phyloP scores from a whole-genome alignment of 208 protist genomes.

The Acanthamoeba lenticulata region DNA sequence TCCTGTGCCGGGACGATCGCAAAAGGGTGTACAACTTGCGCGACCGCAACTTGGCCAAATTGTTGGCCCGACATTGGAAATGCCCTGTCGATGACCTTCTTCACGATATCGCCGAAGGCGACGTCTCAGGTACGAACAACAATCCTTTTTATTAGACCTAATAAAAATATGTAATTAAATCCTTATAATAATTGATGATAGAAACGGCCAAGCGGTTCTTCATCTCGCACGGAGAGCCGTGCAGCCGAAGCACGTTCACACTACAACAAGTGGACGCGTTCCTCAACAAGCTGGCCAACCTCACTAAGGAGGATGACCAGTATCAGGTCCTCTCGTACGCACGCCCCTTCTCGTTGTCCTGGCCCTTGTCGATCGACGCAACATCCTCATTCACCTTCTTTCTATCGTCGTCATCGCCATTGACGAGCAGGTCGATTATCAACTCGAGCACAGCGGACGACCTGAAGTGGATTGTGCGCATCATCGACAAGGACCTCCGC shows the following conservation, averaged over 20 bases:
- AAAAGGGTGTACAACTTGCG: slow-evolving; percentile 87
- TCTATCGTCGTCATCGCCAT: neutral
- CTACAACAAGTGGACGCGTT: slow-evolving; percentile 78
- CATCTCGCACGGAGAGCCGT: slow-evolving; percentile 56
- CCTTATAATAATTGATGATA: neutral
- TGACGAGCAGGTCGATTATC: neutral
- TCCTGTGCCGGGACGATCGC: slow-evolving; percentile 86
- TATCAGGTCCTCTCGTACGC: slow-evolving; percentile 14
- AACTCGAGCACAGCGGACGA: slow-evolving; percentile 52
- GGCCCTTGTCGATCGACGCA: neutral
- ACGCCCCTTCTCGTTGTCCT: neutral
- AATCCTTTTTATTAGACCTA: slow-evolving; percentile 72
- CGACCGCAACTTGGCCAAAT: slow-evolving; percentile 88
- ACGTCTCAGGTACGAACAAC: slow-evolving; percentile 88
- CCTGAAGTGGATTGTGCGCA: slow-evolving; percentile 61
- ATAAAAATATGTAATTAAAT: neutral
- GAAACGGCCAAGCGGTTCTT: slow-evolving; percentile 72
- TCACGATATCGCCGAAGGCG: slow-evolving; percentile 85
- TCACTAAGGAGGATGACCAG: slow-evolving; percentile 78
- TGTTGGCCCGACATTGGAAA: slow-evolving; percentile 81
- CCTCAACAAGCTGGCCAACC: slow-evolving; percentile 69
- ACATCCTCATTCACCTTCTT: neutral
- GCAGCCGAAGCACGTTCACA: slow-evolving; percentile 71
- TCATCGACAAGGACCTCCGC: slow-evolving; percentile 78
- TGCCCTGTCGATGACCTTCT: slow-evolving; percentile 79